Evolutionary conservation across 2,329 filamentous ascomycete genomes (phyloP).

Genomic region (Colletotrichum noveboracense): DNA sequence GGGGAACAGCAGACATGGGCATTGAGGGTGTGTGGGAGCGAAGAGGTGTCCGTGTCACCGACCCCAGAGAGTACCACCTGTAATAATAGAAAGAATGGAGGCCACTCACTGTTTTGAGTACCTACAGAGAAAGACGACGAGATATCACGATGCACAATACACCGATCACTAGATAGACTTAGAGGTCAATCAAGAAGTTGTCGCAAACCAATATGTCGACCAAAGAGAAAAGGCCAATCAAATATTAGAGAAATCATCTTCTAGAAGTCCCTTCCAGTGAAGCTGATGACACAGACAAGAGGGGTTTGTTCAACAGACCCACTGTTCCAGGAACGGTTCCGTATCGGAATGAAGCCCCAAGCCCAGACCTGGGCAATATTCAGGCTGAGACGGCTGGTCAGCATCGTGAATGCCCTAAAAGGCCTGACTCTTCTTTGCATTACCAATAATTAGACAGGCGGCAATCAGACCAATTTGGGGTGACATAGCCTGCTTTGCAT

Average conservation of each 20-base stretch:
- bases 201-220: neutral
- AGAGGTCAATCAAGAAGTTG: neutral
- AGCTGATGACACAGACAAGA: rapidly evolving
- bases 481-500: neutral
- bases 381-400: neutral
- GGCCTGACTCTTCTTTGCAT: rapidly evolving
- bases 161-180: neutral
- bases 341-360: neutral
- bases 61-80: conserved; percentile 6
- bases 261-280: rapidly evolving
- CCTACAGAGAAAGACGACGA: neutral
- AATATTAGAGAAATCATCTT: rapidly evolving
- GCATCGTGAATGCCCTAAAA: neutral
- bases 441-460: neutral
- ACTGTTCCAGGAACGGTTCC: neutral
- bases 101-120: neutral
- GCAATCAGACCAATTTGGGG: neutral
- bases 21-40: conserved; percentile 1
- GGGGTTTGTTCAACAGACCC: neutral
- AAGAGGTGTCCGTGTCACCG: neutral
- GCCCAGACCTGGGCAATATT: rapidly evolving
- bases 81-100: neutral
- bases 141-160: rapidly evolving
- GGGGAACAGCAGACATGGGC: neutral
- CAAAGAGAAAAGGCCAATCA: neutral